Conservation (phyloP, 2,329 filamentous ascomycete species). For the Curvularia sp. region DNA sequence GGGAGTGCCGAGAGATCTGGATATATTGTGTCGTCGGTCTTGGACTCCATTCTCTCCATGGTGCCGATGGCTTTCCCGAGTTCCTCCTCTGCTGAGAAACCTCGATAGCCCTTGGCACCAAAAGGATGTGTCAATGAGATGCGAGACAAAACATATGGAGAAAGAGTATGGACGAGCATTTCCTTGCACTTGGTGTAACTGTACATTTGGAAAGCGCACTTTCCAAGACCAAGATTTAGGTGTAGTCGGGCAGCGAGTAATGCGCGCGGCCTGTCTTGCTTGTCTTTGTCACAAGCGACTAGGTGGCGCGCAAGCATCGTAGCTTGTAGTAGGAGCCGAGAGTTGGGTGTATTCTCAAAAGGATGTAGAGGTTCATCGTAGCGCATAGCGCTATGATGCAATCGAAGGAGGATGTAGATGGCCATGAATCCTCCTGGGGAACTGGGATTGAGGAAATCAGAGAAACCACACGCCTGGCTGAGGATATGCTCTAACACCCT, state of each 20-base stretch:
- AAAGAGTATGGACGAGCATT: conserved; percentile 45
- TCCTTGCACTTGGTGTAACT: conserved; percentile 41
- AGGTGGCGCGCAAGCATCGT: conserved; percentile 36
- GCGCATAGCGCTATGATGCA: conserved; percentile 26
- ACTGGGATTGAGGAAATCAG: conserved; percentile 14
- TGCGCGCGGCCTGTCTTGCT: conserved; percentile 36
- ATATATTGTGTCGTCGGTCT: conserved; percentile 35
- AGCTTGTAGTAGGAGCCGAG: conserved; percentile 40
- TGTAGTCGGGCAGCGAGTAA: conserved; percentile 46
- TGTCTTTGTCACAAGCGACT: conserved; percentile 33
- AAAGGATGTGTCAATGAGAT: conserved; percentile 48
- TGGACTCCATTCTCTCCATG: conserved; percentile 41
- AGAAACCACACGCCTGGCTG: not conserved
- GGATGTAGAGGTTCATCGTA: conserved; percentile 4
- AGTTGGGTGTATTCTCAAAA: conserved; percentile 15
- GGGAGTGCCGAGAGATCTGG: conserved; percentile 37
- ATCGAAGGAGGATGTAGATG: conserved; percentile 31
- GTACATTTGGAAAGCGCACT: conserved; percentile 41
- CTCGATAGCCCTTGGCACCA: conserved; percentile 35
- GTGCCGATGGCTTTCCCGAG: conserved; percentile 38
- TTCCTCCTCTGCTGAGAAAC: conserved; percentile 41
- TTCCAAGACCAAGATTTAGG: conserved; percentile 41
- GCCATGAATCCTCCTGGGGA: conserved; percentile 32
- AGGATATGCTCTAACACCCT: not conserved
- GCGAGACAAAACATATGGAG: conserved; percentile 40